These are phyloP conservation scores for Globomyces sp. DNA, from an alignment of 371 early-diverging fungal species.

Conservation along the genomic window DNA sequence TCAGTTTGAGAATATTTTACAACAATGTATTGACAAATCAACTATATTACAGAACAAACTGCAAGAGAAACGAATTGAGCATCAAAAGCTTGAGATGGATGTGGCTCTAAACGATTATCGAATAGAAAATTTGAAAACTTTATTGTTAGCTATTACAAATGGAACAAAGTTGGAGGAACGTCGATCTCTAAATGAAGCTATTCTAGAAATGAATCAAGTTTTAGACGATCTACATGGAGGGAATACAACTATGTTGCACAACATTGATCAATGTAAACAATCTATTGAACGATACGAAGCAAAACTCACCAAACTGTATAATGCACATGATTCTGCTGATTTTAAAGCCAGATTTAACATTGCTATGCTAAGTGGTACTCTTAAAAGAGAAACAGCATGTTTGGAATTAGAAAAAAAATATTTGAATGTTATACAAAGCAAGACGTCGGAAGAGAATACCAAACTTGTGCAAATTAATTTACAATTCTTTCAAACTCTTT, in stretches of 20 bases:
- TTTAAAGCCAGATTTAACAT: neutral
- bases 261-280: neutral
- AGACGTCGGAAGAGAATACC: neutral
- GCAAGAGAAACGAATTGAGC: neutral
- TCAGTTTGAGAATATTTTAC: neutral
- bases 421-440: neutral
- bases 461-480: constrained; percentile 6
- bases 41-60: neutral
- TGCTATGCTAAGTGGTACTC: neutral
- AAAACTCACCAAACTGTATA: neutral
- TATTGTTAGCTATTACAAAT: constrained; percentile 6
- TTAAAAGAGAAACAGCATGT: neutral
- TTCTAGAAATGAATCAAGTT: constrained; percentile 1
- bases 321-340: neutral
- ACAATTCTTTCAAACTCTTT: neutral
- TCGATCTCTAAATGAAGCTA: neutral
- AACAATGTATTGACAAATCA: constrained; percentile 2
- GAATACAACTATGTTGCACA: neutral
- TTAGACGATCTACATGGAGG: constrained; percentile 1
- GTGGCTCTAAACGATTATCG: constrained; percentile 1
- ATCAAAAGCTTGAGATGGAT: neutral
- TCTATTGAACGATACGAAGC: neutral
- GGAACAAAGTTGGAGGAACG: constrained; percentile 3
- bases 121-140: constrained; percentile 5
- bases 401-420: neutral